Evolutionary conservation across 1,139 yeast species (phyloP), one percentile per base, ranked within the genome.

Genomic region (Pneumocystis jirovecii): DNA sequence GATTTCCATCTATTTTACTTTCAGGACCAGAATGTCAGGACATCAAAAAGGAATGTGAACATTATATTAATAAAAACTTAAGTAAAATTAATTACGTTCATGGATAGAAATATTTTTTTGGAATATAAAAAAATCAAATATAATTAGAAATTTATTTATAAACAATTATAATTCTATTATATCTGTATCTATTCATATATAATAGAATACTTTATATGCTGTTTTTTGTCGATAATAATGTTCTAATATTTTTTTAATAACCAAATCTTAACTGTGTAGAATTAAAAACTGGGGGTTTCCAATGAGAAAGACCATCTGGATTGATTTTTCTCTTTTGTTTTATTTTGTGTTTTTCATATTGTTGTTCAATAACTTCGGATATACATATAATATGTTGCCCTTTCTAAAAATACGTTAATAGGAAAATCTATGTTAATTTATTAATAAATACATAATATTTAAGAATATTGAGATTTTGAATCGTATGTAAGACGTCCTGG

Each of bases 241-340:
- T 15, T 17, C 2, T 37, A 60, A 60, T 25, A 25, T 45, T 50
- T 12, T 7, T 37, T 75, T 77, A 91, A 96, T 97, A 91, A 1
- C 97, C 97, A 76, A 93, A 93, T 71, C 97, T 81, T 72, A 93
- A 78, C 78, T 93, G 97, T 66, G 96, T 91, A 29, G 97, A 96
- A 0, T 97, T 91, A 74, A 93, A 93, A 31, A 88, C 86, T 0
- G 99, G 99, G 4, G 98, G 97, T 69, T 87, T 87, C 99, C 99
- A 93, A 45, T 81, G 79, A 44, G 65, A 63, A 67, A 93, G 79
- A 71, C 82, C 83, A 3, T 80, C 76, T 0, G 96, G 86, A 71
- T 88, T 91, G 68, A 93, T 81, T 44, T 64, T 67, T 66, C 84
- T 82, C 71, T 86, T 84, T 75, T 89, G 87, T 77, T 87, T 87